Percentiles rank a stretch among this genome's conserved stretches.
These are phyloP conservation scores for Tilletia setariae DNA, from an alignment of 1,284 basidiomycete species.

Conservation along the genomic window DNA sequence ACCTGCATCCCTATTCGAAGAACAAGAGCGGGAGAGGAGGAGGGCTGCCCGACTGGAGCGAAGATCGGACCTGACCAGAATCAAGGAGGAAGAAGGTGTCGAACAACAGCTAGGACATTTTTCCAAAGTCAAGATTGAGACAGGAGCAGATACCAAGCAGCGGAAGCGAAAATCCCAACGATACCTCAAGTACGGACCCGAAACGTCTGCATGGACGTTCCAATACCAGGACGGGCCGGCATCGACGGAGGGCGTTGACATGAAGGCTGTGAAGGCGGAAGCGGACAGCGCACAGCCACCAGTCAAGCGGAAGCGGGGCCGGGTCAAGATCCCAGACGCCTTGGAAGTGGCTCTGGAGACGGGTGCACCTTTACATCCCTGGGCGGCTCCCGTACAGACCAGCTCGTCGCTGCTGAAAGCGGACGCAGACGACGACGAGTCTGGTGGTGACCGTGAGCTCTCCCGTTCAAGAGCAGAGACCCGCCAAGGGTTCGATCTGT, in stretches of 20 bases:
- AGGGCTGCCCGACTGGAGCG: slow-evolving; percentile 2
- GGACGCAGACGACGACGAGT: background rate
- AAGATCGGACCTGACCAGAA: background rate
- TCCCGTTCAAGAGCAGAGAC: background rate
- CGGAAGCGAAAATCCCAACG: too few species aligned
- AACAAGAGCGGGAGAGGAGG: background rate
- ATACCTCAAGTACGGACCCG: background rate
- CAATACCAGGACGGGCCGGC: background rate
- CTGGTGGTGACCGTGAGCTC: background rate
- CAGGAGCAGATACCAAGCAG: too few species aligned
- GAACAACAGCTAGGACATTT: background rate
- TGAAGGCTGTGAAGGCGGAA: background rate
- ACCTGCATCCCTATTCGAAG: slow-evolving; percentile 5
- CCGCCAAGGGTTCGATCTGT: background rate
- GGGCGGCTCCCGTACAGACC: background rate
- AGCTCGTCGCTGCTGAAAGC: background rate
- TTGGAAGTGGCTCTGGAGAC: background rate
- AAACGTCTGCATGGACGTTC: background rate
- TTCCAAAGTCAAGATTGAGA: too few species aligned
- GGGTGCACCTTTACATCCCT: slow-evolving; percentile 2
- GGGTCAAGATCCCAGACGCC: background rate
- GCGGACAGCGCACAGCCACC: background rate
- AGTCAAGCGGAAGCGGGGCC: background rate
- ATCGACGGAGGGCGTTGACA: background rate
- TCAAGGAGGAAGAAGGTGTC: background rate